Conservation (phyloP, 306 rosid genomes). For the Prunus mume region DNA sequence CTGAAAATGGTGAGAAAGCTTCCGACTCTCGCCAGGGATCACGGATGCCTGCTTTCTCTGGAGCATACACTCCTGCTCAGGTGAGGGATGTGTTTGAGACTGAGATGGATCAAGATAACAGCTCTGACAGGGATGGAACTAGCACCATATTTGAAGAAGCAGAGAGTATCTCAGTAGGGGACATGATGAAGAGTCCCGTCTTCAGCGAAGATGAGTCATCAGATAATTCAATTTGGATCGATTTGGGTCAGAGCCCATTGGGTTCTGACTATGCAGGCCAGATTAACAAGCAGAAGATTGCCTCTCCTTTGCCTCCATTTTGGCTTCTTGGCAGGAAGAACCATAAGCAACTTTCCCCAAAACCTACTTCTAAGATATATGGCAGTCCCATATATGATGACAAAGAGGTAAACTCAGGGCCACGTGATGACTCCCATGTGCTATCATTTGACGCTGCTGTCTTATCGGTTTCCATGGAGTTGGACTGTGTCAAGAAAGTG, state of each 20-base stretch:
- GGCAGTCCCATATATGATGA: conserved; percentile 83
- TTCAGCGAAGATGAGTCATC: conserved; percentile 97
- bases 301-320: conserved; percentile 78
- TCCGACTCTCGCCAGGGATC: conserved; percentile 59
- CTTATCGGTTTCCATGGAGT: conserved; percentile 71
- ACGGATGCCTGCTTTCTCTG: conserved; percentile 92
- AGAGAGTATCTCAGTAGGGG: conserved; percentile 87
- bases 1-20: conserved; percentile 44
- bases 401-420: conserved; percentile 43
- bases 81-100: conserved; percentile 92
- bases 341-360: conserved; percentile 60
- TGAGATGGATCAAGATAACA: conserved; percentile 83
- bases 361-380: conserved; percentile 60
- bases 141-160: conserved; percentile 96
- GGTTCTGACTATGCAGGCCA: conserved; percentile 69
- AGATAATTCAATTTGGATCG: conserved; percentile 88
- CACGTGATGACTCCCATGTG: conserved; percentile 55
- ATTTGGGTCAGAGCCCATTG: conserved; percentile 93
- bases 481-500: conserved; percentile 69
- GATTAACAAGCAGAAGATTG: conserved; percentile 51
- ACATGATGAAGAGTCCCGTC: conserved; percentile 94
- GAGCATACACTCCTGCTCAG: conserved; percentile 84
- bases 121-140: conserved; percentile 86
- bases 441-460: conserved; percentile 92
- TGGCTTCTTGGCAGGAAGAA: conserved; percentile 69